Evolutionary conservation across 2,329 filamentous ascomycete species (phyloP).

Genomic region (Botrytis paeoniae): DNA sequence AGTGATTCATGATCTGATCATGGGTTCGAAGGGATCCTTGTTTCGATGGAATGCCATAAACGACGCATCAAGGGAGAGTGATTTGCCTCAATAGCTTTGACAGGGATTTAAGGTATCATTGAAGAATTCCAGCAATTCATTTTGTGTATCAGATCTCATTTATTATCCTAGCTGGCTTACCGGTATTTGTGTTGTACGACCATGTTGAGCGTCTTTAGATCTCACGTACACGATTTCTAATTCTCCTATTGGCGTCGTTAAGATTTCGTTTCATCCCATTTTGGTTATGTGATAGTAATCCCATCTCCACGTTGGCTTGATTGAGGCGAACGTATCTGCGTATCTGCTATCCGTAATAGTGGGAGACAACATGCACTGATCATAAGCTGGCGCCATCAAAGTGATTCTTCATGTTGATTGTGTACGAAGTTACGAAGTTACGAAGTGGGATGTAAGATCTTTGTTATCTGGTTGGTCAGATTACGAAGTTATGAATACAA

Average conservation of each 20-base stretch:
- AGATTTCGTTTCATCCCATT: conserved; percentile 9
- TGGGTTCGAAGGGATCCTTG: conserved; percentile 14
- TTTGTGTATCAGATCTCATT: conserved; percentile 8
- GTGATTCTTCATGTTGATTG: background rate
- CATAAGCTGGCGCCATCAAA: conserved; percentile 8
- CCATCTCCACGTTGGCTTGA: background rate
- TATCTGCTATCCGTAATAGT: background rate
- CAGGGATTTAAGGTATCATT: background rate
- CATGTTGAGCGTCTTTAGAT: background rate
- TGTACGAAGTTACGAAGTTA: background rate
- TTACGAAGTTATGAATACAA: conserved; percentile 9
- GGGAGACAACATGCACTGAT: conserved; percentile 3
- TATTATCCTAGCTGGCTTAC: background rate
- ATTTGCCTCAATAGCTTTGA: conserved; percentile 3
- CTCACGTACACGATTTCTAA: background rate
- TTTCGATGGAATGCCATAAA: background rate
- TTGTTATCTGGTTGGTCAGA: conserved; percentile 16
- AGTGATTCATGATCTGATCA: conserved; percentile 13
- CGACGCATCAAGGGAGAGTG: conserved; percentile 1
- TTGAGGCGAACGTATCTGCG: background rate
- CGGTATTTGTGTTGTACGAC: background rate
- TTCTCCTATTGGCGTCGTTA: background rate
- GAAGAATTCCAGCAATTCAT: background rate
- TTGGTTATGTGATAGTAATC: background rate
- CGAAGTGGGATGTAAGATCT: conserved; percentile 9